These are phyloP conservation scores for Moelleriella libera DNA, from an alignment of 2,329 filamentous ascomycete species.

Conservation along the genomic window DNA sequence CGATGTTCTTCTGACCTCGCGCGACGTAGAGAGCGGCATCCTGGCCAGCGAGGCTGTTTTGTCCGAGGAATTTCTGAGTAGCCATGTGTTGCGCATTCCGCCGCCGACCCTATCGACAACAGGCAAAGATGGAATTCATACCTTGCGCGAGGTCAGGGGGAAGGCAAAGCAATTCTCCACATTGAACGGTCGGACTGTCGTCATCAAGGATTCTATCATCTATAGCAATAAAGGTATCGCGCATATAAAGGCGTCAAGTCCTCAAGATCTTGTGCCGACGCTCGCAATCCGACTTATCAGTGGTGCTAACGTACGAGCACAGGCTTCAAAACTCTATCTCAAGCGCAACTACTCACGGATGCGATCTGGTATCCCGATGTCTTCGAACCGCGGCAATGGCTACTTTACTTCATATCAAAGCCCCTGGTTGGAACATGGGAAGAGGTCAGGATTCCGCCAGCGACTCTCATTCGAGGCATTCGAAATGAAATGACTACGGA, in stretches of 20 bases:
- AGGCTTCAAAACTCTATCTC: conserved; percentile 87
- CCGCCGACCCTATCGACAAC: conserved; percentile 31
- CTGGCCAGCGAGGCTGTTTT: conserved; percentile 67
- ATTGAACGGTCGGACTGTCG: conserved; percentile 80
- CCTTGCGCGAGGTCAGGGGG: conserved; percentile 70
- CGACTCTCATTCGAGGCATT: conserved; percentile 36
- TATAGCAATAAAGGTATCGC: conserved; percentile 85
- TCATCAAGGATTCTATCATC: conserved; percentile 83
- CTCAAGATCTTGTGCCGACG: too few species aligned
- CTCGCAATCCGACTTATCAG: not conserved
- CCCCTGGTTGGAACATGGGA: conserved; percentile 79
- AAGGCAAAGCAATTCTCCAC: conserved; percentile 94
- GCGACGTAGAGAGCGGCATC: conserved; percentile 73
- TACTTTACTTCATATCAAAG: conserved; percentile 89
- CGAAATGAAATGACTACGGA: conserved; percentile 23
- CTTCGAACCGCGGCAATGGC: conserved; percentile 85
- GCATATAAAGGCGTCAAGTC: too few species aligned
- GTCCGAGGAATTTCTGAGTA: conserved; percentile 89
- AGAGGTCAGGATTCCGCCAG: conserved; percentile 55
- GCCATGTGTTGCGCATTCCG: conserved; percentile 86
- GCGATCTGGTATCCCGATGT: conserved; percentile 77
- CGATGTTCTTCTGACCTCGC: conserved; percentile 75
- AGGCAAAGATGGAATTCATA: conserved; percentile 42
- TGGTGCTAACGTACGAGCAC: not conserved
- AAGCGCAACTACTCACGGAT: conserved; percentile 77